Percentiles rank a stretch among this genome's conserved stretches.
Conservation (phyloP, 1,284 basidiomycete genomes). For the Agaricales sp. region DNA sequence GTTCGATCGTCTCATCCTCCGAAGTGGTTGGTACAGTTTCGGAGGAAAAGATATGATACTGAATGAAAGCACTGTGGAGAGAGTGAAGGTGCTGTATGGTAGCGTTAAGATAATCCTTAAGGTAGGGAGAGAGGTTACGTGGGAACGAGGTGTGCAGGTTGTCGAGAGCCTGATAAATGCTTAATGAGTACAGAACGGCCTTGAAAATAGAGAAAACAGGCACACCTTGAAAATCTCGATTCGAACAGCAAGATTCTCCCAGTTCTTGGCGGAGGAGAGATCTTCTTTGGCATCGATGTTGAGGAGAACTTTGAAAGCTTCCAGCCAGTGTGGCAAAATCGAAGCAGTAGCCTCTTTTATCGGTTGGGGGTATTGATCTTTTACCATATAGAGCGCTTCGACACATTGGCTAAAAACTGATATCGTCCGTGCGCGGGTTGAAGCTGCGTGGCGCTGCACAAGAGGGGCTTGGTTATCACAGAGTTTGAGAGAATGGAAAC, state of each 20-base stretch:
- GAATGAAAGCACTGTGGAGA: constrained; percentile 57
- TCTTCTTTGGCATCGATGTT: constrained; percentile 53
- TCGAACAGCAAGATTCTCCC: constrained; percentile 71
- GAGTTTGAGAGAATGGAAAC: constrained; percentile 1
- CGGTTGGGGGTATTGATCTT: constrained; percentile 80
- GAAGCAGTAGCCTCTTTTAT: constrained; percentile 76
- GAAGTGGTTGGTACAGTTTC: constrained; percentile 49
- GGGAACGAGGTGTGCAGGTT: constrained; percentile 72
- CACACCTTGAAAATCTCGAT: constrained; percentile 74
- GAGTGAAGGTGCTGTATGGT: constrained; percentile 57
- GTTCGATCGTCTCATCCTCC: constrained; percentile 72
- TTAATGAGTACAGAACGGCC: constrained; percentile 7
- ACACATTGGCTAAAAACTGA: constrained; percentile 89
- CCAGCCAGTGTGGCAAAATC: constrained; percentile 84
- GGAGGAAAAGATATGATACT: constrained; percentile 55
- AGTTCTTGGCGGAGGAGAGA: constrained; percentile 41
- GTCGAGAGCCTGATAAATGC: constrained; percentile 52
- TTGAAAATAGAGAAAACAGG: constrained; percentile 6
- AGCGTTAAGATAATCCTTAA: constrained; percentile 49
- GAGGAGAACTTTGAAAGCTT: constrained; percentile 76
- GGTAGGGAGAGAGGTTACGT: constrained; percentile 47
- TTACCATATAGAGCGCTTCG: constrained; percentile 87
- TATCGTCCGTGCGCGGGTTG: constrained; percentile 78
- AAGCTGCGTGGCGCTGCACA: constrained; percentile 58
- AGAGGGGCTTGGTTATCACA: not conserved